Evolutionary conservation across 1,284 basidiomycete species (phyloP).

Genomic region (Butyriboletus regius): DNA sequence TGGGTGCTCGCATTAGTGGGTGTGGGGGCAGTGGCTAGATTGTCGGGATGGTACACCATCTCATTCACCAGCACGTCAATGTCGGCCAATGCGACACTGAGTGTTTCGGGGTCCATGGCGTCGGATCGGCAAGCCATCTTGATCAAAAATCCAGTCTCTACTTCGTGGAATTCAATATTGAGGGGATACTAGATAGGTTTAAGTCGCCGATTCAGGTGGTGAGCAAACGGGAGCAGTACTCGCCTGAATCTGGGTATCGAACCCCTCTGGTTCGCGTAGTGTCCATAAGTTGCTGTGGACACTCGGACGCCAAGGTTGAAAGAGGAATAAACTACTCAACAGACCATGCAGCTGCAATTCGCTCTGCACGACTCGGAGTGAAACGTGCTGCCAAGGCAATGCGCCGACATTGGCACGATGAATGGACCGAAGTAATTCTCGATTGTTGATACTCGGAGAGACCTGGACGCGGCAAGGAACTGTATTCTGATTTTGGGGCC

Average conservation of each 20-base stretch:
- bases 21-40: constrained; percentile 8
- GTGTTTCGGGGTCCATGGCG: constrained; percentile 24
- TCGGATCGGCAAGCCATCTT: constrained; percentile 35
- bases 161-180: constrained; percentile 42
- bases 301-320: constrained; percentile 32
- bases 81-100: constrained; percentile 24
- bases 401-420: constrained; percentile 39
- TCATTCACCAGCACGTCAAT: constrained; percentile 29
- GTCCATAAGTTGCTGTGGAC: constrained; percentile 31
- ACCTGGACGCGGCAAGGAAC: constrained; percentile 41
- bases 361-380: constrained; percentile 41
- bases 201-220: neutral
- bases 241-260: constrained; percentile 40
- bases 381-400: constrained; percentile 44
- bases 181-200: constrained; percentile 37
- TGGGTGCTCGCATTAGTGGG: neutral
- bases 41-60: constrained; percentile 28
- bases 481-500: constrained; percentile 36
- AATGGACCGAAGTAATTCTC: constrained; percentile 35
- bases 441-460: constrained; percentile 25
- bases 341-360: constrained; percentile 32
- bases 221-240: neutral
- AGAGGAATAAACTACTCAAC: constrained; percentile 45
- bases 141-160: constrained; percentile 30
- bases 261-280: constrained; percentile 30